Evolutionary conservation across 768 basidiomycete species (phyloP), one percentile per base, ranked within the genome.

Genomic region (Suillus decipiens): DNA sequence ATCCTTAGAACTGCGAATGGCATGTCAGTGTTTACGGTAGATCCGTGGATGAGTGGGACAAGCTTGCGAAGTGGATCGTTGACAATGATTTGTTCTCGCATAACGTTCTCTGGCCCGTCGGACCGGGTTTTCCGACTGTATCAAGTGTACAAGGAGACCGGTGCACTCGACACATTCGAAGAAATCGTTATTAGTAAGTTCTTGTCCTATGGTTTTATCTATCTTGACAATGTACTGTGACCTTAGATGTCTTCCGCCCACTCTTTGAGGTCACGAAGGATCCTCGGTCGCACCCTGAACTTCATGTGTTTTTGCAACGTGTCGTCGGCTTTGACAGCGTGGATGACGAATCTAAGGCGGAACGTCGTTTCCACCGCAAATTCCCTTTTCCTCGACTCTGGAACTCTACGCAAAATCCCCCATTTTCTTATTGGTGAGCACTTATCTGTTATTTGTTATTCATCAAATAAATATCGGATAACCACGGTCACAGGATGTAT

Each of bases 321-420:
- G 95, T 99, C 7, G 76, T 99, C 59, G 97, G 97, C 6, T 97
- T 99, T 71, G 97, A 99, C 70, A 95, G 90, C n/a, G 97, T 99
- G 24, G 97, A 99, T 68, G 97, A 99, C 69, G 97, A 99, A 77
- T 95, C 93, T 2, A 99, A 98, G 77, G 81, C 87, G 0, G 97
- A 99, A 75, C 81, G 95, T 61, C 81, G 97, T 33, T 88, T 97
- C 51, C 91, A 97, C 72, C 90, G 89, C 70, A 99, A 97, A 73
- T 97, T 92, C 79, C 96, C 96, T 0, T 93, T 90, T 66, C 96
- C 97, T 2, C 83, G 85, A 45, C 79, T 93, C 45, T 99, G 97
- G 97, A 85, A 95, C 74, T 88, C 91, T 0, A 80, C 81, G 37
- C 92, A 96, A 69, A 94, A 93, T 48, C 97, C 97, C 1, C 95